Conservation (phyloP, 2,329 filamentous ascomycete genomes). For the Plenodomus tracheiphilus region DNA sequence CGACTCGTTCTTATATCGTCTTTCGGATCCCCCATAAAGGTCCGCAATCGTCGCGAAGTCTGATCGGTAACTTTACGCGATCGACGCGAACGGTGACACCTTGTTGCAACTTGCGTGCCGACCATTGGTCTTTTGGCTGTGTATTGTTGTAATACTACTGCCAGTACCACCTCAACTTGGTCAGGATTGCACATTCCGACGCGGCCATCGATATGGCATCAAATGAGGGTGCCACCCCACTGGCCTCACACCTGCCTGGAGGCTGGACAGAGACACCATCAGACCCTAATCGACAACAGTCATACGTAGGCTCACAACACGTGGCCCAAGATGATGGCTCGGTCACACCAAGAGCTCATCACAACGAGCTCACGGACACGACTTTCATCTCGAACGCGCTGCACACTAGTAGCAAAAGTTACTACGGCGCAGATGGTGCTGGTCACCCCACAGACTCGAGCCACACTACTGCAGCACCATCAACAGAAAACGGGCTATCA, state of each 20-base stretch:
- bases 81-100: constrained; percentile 1
- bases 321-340: constrained; percentile 7
- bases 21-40: constrained; percentile 1
- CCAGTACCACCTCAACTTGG: not conserved
- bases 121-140: not conserved
- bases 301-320: constrained; percentile 23
- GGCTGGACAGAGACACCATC: constrained; percentile 43
- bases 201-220: constrained; percentile 26
- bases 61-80: not conserved
- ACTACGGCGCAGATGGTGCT: constrained; percentile 11
- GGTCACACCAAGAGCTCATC: not conserved
- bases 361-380: constrained; percentile 1
- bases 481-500: constrained; percentile 4
- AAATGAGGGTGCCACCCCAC: constrained; percentile 35
- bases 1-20: constrained; percentile 2
- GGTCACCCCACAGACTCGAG: constrained; percentile 14
- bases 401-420: constrained; percentile 20
- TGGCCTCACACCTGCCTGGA: constrained; percentile 37
- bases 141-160: not conserved
- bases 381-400: constrained; percentile 25
- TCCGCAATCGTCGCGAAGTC: constrained; percentile 2
- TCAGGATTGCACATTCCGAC: constrained; percentile 3
- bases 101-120: constrained; percentile 1
- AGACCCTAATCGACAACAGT: constrained; percentile 26
- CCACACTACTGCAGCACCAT: constrained; percentile 15